phyloP scores from a whole-genome alignment of 371 early-diverging fungal species.

The Lichtheimia hyalospora region DNA sequence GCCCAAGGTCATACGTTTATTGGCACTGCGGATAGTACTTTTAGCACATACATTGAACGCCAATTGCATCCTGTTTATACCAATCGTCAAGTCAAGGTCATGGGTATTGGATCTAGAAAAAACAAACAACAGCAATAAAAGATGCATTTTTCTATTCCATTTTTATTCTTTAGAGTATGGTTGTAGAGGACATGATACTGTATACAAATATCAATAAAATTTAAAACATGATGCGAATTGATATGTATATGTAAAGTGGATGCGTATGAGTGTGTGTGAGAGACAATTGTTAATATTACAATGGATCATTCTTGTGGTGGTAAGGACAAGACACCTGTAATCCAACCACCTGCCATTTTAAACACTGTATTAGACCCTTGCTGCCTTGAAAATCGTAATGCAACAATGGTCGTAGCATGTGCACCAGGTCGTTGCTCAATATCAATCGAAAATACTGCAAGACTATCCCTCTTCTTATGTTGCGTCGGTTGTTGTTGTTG shows the following conservation, averaged over 20 bases:
- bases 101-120: slow-evolving; percentile 6
- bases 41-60: slow-evolving; percentile 57
- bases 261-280: background rate
- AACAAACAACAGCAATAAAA: background rate
- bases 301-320: slow-evolving; percentile 1
- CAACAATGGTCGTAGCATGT: slow-evolving; percentile 6
- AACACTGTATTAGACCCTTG: slow-evolving; percentile 43
- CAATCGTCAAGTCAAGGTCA: slow-evolving; percentile 27
- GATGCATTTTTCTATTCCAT: background rate
- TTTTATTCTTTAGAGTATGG: background rate
- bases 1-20: slow-evolving; percentile 59
- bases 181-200: background rate
- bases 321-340: slow-evolving; percentile 34
- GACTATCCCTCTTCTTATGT: slow-evolving; percentile 31
- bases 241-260: background rate
- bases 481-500: slow-evolving; percentile 7
- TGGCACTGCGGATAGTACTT: slow-evolving; percentile 61
- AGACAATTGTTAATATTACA: background rate
- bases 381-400: slow-evolving; percentile 38
- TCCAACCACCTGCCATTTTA: slow-evolving; percentile 49
- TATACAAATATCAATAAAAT: background rate
- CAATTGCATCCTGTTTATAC: slow-evolving; percentile 58
- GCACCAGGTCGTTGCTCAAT: slow-evolving; percentile 13
- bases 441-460: slow-evolving; percentile 35
- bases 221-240: background rate